A percentile compares a stretch with the other conserved stretches of the same genome.
Evolutionary conservation across 2,329 filamentous ascomycete species (phyloP).

Genomic region (Thielaviopsis ethacetica): DNA sequence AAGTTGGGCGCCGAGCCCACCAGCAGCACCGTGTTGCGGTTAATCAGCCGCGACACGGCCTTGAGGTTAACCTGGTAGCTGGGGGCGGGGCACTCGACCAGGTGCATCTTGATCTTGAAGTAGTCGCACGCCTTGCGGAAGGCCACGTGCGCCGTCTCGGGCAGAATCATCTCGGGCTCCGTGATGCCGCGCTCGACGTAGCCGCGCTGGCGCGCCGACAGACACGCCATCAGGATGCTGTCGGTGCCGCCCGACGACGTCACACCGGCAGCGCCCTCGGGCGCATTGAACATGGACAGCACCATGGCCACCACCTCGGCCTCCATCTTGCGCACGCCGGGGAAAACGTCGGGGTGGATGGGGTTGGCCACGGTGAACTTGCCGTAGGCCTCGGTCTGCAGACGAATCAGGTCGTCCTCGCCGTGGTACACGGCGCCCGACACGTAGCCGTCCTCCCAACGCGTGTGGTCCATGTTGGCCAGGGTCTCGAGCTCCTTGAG

Average conservation of each 20-base stretch:
- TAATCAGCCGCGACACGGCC: constrained; percentile 69
- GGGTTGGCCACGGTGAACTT: constrained; percentile 93
- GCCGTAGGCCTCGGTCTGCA: constrained; percentile 86
- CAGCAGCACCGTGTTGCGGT: constrained; percentile 82
- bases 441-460: constrained; percentile 92
- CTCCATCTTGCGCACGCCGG: constrained; percentile 97
- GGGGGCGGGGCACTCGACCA: constrained; percentile 74
- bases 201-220: constrained; percentile 80
- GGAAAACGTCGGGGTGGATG: constrained; percentile 96
- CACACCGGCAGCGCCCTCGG: constrained; percentile 68
- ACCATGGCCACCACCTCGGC: constrained; percentile 96
- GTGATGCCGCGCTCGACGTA: constrained; percentile 72
- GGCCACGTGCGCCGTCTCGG: constrained; percentile 85
- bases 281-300: constrained; percentile 74
- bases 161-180: constrained; percentile 94
- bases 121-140: constrained; percentile 92
- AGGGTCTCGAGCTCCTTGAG: constrained; percentile 64
- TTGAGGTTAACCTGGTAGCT: constrained; percentile 68
- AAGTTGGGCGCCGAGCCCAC: constrained; percentile 96
- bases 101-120: constrained; percentile 90
- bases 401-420: constrained; percentile 59
- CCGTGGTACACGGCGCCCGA: constrained; percentile 95
- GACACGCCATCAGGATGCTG: constrained; percentile 88
- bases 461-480: constrained; percentile 76
- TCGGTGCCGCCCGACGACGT: constrained; percentile 90